These are phyloP conservation scores for Gracilaria caudata DNA, from an alignment of 23 red algal species.

Conservation along the genomic window DNA sequence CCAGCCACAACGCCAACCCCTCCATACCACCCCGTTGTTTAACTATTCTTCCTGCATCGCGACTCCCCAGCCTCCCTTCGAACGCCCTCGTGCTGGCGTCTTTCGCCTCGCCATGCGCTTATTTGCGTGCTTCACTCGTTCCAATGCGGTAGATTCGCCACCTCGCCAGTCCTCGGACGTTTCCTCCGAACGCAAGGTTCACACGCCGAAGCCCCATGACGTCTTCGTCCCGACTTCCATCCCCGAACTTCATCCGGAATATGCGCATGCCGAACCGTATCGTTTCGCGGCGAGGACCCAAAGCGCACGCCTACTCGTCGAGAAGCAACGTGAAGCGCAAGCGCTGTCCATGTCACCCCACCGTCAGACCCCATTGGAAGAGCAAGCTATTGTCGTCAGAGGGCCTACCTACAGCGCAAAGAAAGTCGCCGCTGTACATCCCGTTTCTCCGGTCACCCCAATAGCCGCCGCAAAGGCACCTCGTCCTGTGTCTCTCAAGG, in stretches of 20 bases:
- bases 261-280: conserved; percentile 71
- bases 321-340: conserved; percentile 22
- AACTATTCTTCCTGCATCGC: background rate
- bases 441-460: background rate
- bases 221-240: conserved; percentile 57
- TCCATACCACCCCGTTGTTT: background rate
- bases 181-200: background rate
- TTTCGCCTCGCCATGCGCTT: background rate
- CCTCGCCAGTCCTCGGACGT: background rate
- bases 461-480: background rate
- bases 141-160: conserved; percentile 19
- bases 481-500: conserved; percentile 39
- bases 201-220: background rate
- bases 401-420: conserved; percentile 39
- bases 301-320: conserved; percentile 59
- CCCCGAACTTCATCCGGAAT: conserved; percentile 71
- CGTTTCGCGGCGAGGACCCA: conserved; percentile 60
- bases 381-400: conserved; percentile 40
- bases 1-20: background rate
- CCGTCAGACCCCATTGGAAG: background rate
- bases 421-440: background rate
- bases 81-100: no score
- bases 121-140: conserved; percentile 16
- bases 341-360: background rate
- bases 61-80: background rate